Evolutionary conservation across 352 stramenopile species (phyloP).

Genomic region (Phytophthora sojae): DNA sequence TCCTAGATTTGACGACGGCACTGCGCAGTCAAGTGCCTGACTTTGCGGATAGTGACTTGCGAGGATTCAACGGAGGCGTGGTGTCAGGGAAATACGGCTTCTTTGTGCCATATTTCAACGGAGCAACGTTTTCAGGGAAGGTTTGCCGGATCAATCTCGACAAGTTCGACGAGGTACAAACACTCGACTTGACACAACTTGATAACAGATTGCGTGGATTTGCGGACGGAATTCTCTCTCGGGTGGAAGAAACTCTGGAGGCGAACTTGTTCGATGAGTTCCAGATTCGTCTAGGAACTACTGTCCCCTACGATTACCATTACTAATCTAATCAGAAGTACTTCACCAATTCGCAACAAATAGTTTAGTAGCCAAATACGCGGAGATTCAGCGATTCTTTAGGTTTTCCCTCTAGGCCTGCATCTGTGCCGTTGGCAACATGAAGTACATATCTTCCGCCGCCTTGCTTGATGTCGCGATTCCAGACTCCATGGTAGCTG

Average conservation of each 20-base stretch:
- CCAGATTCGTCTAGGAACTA: constrained; percentile 68
- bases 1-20: constrained; percentile 63
- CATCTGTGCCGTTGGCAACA: constrained; percentile 20
- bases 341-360: not conserved
- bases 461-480: constrained; percentile 87
- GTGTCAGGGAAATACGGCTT: constrained; percentile 85
- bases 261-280: constrained; percentile 73
- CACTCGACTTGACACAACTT: constrained; percentile 66
- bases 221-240: constrained; percentile 59
- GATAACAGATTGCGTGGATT: constrained; percentile 60
- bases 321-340: constrained; percentile 44
- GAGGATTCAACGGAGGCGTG: constrained; percentile 73
- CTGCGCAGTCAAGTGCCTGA: constrained; percentile 76
- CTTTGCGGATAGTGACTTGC: constrained; percentile 60
- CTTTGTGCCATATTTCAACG: constrained; percentile 83
- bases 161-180: constrained; percentile 83
- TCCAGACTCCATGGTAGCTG: constrained; percentile 88
- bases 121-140: constrained; percentile 68
- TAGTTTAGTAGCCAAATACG: constrained; percentile 54
- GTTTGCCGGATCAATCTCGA: constrained; percentile 83
- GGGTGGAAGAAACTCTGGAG: constrained; percentile 50
- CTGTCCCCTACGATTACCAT: constrained; percentile 68
- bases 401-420: constrained; percentile 1
- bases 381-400: constrained; percentile 38
- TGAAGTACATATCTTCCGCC: constrained; percentile 74